Evolutionary conservation across 257 asterid species (phyloP).

Genomic region (Penstemon barbatus): DNA sequence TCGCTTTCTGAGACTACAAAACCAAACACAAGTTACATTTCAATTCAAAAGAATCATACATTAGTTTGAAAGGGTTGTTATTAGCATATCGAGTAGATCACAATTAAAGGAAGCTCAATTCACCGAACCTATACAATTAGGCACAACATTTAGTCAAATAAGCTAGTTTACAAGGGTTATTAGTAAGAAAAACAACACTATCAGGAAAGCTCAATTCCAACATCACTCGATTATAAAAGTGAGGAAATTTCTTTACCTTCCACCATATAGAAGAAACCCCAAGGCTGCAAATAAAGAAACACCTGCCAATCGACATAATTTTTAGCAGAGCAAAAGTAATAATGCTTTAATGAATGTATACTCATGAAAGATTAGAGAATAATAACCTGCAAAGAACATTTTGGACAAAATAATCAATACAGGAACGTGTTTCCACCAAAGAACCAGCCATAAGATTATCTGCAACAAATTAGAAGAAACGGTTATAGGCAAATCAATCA

Average conservation of each 20-base stretch:
- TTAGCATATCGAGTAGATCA: neutral
- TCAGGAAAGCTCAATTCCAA: neutral
- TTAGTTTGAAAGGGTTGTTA: neutral
- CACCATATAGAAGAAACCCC: slow-evolving; percentile 96
- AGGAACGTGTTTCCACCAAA: slow-evolving; percentile 87
- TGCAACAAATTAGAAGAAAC: slow-evolving; percentile 39
- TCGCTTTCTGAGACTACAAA: neutral
- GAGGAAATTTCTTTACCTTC: slow-evolving; percentile 60
- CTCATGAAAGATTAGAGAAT: slow-evolving; percentile 6
- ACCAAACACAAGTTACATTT: neutral
- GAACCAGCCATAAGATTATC: slow-evolving; percentile 74
- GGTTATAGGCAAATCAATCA: slow-evolving; percentile 14
- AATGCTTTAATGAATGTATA: slow-evolving; percentile 16
- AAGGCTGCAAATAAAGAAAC: slow-evolving; percentile 88
- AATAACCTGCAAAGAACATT: slow-evolving; percentile 93
- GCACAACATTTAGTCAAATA: neutral
- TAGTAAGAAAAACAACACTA: neutral
- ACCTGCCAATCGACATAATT: slow-evolving; percentile 51
- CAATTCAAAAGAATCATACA: neutral
- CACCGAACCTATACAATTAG: neutral
- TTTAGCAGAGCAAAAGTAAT: slow-evolving; percentile 30
- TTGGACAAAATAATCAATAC: slow-evolving; percentile 66
- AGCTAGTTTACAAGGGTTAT: slow-evolving; percentile 11
- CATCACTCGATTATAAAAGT: slow-evolving; percentile 5
- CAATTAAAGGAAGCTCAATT: neutral